Evolutionary conservation across 2,329 filamentous ascomycete genomes (phyloP).

Genomic region (Ophidiomyces ophidiicola): DNA sequence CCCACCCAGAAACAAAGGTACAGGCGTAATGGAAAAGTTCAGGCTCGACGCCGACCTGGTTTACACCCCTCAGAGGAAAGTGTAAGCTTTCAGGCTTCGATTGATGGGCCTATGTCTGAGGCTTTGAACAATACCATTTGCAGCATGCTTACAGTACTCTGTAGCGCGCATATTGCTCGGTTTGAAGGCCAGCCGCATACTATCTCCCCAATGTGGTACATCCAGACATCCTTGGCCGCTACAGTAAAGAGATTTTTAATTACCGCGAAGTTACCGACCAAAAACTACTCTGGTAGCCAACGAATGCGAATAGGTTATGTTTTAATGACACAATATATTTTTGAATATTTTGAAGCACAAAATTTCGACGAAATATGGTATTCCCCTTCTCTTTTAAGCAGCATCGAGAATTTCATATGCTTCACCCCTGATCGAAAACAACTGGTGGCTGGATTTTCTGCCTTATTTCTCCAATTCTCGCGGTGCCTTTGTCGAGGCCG

Average conservation of each 20-base stretch:
- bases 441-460: slow-evolving; percentile 26
- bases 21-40: neutral
- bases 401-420: slow-evolving; percentile 23
- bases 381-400: slow-evolving; percentile 12
- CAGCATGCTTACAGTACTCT: slow-evolving; percentile 15
- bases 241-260: slow-evolving; percentile 10
- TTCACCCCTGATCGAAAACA: slow-evolving; percentile 22
- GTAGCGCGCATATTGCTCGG: slow-evolving; percentile 11
- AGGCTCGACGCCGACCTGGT: neutral
- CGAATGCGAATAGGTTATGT: slow-evolving; percentile 14
- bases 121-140: slow-evolving; percentile 16
- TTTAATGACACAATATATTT: slow-evolving; percentile 14
- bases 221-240: slow-evolving; percentile 10
- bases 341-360: slow-evolving; percentile 5
- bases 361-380: neutral
- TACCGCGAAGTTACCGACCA: too few relatives aligned
- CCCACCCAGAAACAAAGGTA: neutral
- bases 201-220: slow-evolving; percentile 10
- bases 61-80: neutral
- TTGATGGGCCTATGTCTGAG: neutral
- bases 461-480: slow-evolving; percentile 26
- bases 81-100: neutral
- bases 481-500: slow-evolving; percentile 22
- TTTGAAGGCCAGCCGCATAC: neutral
- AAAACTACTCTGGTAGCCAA: neutral